Percentiles rank a stretch among this genome's conserved stretches.
phyloP scores from a whole-genome alignment of 2,329 filamentous ascomycete species.

The Neonectria neomacrospora region DNA sequence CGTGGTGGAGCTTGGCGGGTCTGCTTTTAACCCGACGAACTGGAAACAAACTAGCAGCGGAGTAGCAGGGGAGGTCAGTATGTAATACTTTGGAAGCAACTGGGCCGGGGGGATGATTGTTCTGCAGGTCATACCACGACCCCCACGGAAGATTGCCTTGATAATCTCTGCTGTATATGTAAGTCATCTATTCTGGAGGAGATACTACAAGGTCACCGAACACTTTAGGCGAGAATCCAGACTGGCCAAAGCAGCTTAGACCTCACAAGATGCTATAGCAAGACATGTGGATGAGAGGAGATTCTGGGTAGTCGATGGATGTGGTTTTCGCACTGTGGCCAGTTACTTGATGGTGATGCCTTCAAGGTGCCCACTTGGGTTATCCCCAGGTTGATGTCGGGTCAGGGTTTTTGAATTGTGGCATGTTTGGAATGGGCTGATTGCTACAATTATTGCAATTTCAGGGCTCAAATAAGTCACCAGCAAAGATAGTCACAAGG shows the following conservation, averaged over 20 bases:
- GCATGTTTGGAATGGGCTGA: too few relatives aligned
- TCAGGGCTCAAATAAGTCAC: too few relatives aligned
- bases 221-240: too few relatives aligned
- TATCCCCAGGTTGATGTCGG: too few relatives aligned
- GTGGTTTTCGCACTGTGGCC: too few relatives aligned
- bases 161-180: neutral
- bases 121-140: constrained; percentile 9
- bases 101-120: neutral
- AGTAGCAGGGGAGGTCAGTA: constrained; percentile 4
- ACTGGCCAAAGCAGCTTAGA: neutral
- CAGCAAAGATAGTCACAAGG: neutral
- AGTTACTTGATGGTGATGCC: too few relatives aligned
- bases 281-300: too few relatives aligned
- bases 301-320: too few relatives aligned
- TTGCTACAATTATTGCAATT: too few relatives aligned
- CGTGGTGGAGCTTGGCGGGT: neutral
- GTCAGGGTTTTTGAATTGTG: too few relatives aligned
- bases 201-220: neutral
- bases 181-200: neutral
- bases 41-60: constrained; percentile 11
- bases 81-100: constrained; percentile 18
- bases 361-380: too few relatives aligned
- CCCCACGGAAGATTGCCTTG: constrained; percentile 9
- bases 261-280: neutral
- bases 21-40: constrained; percentile 1